Evolutionary conservation across 768 basidiomycete species (phyloP).

Genomic region (Leccinum rimulosum): DNA sequence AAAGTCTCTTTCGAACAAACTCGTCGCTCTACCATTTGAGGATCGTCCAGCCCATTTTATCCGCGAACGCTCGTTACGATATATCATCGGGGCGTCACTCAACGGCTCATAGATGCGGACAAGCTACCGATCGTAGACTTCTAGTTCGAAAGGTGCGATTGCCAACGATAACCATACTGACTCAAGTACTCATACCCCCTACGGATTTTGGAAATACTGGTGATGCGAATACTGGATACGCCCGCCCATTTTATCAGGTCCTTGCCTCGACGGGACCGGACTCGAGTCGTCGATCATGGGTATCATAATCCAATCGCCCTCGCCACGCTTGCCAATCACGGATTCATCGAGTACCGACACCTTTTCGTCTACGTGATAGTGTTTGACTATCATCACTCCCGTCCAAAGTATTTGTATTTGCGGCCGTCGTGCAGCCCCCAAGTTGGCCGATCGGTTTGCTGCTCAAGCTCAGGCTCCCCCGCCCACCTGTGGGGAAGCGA

Average conservation of each 20-base stretch:
- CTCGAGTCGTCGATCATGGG: neutral
- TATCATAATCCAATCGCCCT: neutral
- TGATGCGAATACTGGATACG: neutral
- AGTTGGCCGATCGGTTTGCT: neutral
- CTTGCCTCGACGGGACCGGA: neutral
- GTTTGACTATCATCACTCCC: neutral
- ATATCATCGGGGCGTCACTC: neutral
- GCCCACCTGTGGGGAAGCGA: neutral
- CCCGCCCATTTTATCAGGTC: too few species aligned
- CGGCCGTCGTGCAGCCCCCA: neutral
- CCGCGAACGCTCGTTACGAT: neutral
- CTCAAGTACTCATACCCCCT: too few species aligned
- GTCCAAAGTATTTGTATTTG: neutral
- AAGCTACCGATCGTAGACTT: neutral
- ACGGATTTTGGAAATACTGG: too few species aligned
- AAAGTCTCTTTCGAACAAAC: neutral
- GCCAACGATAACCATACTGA: too few species aligned
- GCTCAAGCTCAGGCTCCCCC: neutral
- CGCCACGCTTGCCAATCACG: neutral
- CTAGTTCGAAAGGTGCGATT: neutral
- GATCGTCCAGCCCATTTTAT: neutral
- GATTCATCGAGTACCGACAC: neutral
- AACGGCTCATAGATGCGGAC: neutral
- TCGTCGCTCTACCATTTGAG: neutral
- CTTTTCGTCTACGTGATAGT: neutral